Conservation (phyloP, 345 rosid genomes). For the Heritiera littoralis region DNA sequence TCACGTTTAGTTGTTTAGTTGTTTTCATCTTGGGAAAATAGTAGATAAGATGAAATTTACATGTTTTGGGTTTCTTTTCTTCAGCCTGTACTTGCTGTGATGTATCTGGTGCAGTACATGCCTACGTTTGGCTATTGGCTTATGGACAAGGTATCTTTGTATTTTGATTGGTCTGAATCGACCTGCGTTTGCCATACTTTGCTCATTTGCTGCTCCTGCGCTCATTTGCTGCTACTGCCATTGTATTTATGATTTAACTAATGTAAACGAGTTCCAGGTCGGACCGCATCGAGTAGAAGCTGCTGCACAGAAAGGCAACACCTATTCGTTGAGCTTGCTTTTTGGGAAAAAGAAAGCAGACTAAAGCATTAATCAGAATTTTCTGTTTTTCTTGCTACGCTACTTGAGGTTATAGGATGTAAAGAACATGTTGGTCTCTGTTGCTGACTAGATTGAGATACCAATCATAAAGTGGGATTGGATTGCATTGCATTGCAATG, state of each 20-base stretch:
- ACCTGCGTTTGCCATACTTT: no score
- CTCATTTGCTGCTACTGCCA: not conserved
- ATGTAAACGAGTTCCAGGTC: conserved; percentile 42
- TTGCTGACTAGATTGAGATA: not conserved
- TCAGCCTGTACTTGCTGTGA: conserved; percentile 89
- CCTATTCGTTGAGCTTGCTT: conserved; percentile 68
- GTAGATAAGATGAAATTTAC: not conserved
- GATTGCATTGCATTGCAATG: no score
- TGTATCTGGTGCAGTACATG: conserved; percentile 92
- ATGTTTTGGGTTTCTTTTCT: conserved; percentile 19
- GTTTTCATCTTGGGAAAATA: not conserved
- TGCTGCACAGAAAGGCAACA: conserved; percentile 71
- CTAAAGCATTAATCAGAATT: conserved; percentile 22
- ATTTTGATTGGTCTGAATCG: no score
- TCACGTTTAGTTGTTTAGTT: not conserved
- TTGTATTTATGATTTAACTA: not conserved
- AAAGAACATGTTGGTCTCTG: not conserved
- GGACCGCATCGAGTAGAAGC: conserved; percentile 78
- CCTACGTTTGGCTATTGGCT: conserved; percentile 86
- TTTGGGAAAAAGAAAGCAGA: conserved; percentile 70
- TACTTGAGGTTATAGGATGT: not conserved
- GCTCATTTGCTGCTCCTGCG: not conserved
- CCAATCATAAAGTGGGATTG: no score
- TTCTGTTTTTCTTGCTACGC: not conserved
- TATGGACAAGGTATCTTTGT: conserved; percentile 59